Base-by-base conservation (phyloP, 768 basidiomycete species). In the Butyriboletus loyo region DNA sequence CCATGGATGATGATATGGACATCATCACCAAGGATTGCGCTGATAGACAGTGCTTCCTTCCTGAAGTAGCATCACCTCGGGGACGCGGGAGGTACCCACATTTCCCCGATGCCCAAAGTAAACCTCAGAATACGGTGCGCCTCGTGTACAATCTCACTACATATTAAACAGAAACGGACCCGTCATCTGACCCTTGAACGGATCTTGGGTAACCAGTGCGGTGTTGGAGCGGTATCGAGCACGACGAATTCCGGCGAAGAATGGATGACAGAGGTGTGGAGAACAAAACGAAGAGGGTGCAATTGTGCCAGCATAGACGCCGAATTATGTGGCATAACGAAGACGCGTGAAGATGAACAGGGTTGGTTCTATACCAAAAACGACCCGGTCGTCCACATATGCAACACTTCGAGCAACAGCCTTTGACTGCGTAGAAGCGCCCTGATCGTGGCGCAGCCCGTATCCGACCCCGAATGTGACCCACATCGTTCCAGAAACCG, bases 401-500 rank as follows among this genome's bases (percentile, higher is more conserved):
- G 35, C 44, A 42, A 38, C 30, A 17, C 38, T 38, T 41, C 36
- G 49, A 49, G 35, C 15, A 55, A 56, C 49, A 53, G 55, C 55
- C 46, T 48, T 46, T 41, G 39, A 40, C 46, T 49, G 49, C 45
- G 40, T 10, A 37, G 44, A 50, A 46, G 51, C 34, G 25, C 37
- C 28, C 41, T 32, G 54, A 44, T 44, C 44, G 43, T 64, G 60
- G 46, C 46, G 58, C 8, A 49, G 43, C 19, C 76, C 62, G 19
- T 15, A 9, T 17, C 43, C 30, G 52, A n/a, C 70, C 69, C 15
- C 70, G 66, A 47, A 71, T 72, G 25, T 11, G 32, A 24, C 67
- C 32, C 72, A 17, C 74, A 9, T 72, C 71, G 55, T 83, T 79
- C 51, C 78, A 75, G 6, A 85, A 61, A 1, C 62, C 59, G 25